phyloP scores from a whole-genome alignment of 2,329 filamentous ascomycete genomes.

The Anisogramma anomala region DNA sequence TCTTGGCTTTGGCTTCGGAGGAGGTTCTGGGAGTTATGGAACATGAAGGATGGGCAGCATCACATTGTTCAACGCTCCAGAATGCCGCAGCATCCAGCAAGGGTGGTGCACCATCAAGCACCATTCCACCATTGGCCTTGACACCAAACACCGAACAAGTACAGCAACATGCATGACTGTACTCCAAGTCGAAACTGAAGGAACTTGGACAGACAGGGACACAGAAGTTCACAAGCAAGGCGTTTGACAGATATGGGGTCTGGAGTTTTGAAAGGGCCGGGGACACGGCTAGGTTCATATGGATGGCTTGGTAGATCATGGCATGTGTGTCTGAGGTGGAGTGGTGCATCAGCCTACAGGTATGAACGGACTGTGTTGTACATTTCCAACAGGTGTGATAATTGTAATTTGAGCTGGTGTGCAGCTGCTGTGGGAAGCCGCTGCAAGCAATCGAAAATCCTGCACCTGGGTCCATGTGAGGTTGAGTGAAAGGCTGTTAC shows the following conservation, averaged over 20 bases:
- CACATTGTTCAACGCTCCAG: too few relatives aligned
- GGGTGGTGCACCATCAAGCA: too few relatives aligned
- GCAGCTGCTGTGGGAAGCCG: too few relatives aligned
- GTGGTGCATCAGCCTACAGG: neutral
- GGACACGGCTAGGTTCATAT: neutral
- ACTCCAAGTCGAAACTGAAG: too few relatives aligned
- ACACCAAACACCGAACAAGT: neutral
- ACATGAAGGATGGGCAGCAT: too few relatives aligned
- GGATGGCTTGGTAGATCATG: neutral
- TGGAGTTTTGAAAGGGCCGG: neutral
- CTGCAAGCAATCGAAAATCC: too few relatives aligned
- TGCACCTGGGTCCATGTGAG: too few relatives aligned
- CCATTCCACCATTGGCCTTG: too few relatives aligned
- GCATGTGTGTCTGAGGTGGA: neutral
- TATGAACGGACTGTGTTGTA: neutral
- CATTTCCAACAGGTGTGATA: constrained; percentile 1
- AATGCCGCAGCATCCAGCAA: too few relatives aligned
- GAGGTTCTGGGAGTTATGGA: neutral
- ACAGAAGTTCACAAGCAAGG: neutral
- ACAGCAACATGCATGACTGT: neutral
- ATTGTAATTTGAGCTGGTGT: constrained; percentile 2
- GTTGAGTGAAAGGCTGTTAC: too few relatives aligned
- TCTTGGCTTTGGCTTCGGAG: neutral
- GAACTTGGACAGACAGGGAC: neutral
- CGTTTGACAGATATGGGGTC: neutral